A percentile compares a stretch with the other conserved stretches of the same genome.
Conservation (phyloP, 2,329 filamentous ascomycete species). For the Pseudogymnoascus pannorum region DNA sequence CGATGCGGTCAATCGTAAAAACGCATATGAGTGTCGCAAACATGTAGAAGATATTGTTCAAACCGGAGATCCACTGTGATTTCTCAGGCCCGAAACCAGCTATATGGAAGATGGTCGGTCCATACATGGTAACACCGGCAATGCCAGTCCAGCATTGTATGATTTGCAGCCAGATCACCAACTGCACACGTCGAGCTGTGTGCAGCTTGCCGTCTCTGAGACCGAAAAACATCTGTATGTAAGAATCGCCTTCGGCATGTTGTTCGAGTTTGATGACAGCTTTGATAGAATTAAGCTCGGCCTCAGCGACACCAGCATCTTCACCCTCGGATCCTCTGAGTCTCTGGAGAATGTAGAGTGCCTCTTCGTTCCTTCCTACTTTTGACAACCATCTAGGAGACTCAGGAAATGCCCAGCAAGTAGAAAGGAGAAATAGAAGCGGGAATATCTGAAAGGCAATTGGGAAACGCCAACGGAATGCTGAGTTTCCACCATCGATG, state of each 20-base stretch:
- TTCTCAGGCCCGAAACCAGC: slow-evolving; percentile 56
- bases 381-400: slow-evolving; percentile 62
- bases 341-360: slow-evolving; percentile 55
- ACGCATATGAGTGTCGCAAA: slow-evolving; percentile 62
- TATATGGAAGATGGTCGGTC: slow-evolving; percentile 49
- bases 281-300: slow-evolving; percentile 62
- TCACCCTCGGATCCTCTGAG: slow-evolving; percentile 53
- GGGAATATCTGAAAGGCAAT: slow-evolving; percentile 64
- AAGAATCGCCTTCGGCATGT: slow-evolving; percentile 43
- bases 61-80: slow-evolving; percentile 55
- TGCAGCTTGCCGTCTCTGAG: slow-evolving; percentile 44
- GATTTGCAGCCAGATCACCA: slow-evolving; percentile 65
- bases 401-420: slow-evolving; percentile 62
- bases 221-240: slow-evolving; percentile 30
- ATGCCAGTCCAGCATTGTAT: slow-evolving; percentile 66
- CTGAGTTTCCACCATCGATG: slow-evolving; percentile 48
- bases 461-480: slow-evolving; percentile 60
- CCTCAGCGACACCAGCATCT: slow-evolving; percentile 46
- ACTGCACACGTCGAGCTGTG: slow-evolving; percentile 58
- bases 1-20: slow-evolving; percentile 62
- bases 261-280: slow-evolving; percentile 57
- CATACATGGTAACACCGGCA: slow-evolving; percentile 56
- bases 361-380: slow-evolving; percentile 58
- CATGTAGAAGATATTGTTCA: slow-evolving; percentile 50
- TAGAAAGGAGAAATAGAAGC: slow-evolving; percentile 47